These are phyloP conservation scores for Wakefieldia striispora DNA, from an alignment of 768 basidiomycete genomes.

Conservation along the genomic window DNA sequence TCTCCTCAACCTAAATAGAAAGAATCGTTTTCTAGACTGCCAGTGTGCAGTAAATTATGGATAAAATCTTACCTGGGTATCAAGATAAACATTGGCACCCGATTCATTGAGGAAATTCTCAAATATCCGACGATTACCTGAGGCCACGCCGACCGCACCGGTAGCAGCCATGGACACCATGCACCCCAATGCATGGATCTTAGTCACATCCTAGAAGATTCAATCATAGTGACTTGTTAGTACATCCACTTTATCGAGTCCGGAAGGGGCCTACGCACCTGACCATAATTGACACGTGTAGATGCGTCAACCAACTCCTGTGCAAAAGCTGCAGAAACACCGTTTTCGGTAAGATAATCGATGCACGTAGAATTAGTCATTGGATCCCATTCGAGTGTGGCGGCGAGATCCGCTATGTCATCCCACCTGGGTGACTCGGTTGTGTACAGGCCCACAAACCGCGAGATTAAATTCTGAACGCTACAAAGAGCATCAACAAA, in stretches of 20 bases:
- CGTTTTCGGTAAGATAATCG: conserved; percentile 54
- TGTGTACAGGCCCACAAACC: conserved; percentile 56
- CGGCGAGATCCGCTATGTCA: conserved; percentile 56
- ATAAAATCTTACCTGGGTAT: conserved; percentile 53
- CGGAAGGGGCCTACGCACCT: conserved; percentile 39
- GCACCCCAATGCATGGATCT: conserved; percentile 78
- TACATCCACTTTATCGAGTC: neutral
- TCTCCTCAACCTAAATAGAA: conserved; percentile 46
- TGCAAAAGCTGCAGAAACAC: conserved; percentile 57
- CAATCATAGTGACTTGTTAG: neutral
- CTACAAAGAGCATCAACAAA: conserved; percentile 32
- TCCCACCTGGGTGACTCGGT: conserved; percentile 57
- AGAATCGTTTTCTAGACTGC: neutral
- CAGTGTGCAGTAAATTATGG: neutral
- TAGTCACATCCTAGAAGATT: conserved; percentile 52
- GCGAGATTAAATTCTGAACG: conserved; percentile 52
- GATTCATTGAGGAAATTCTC: conserved; percentile 74
- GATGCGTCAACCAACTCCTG: conserved; percentile 77
- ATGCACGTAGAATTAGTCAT: conserved; percentile 50
- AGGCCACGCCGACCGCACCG: conserved; percentile 62
- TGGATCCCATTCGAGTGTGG: conserved; percentile 47
- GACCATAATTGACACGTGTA: conserved; percentile 83
- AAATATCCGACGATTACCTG: conserved; percentile 87
- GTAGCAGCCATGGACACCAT: conserved; percentile 67
- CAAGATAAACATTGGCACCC: conserved; percentile 64